Percentiles rank a stretch among this genome's conserved stretches.
phyloP scores from a whole-genome alignment of 352 stramenopile genomes.

The Phytophthora cajani region DNA sequence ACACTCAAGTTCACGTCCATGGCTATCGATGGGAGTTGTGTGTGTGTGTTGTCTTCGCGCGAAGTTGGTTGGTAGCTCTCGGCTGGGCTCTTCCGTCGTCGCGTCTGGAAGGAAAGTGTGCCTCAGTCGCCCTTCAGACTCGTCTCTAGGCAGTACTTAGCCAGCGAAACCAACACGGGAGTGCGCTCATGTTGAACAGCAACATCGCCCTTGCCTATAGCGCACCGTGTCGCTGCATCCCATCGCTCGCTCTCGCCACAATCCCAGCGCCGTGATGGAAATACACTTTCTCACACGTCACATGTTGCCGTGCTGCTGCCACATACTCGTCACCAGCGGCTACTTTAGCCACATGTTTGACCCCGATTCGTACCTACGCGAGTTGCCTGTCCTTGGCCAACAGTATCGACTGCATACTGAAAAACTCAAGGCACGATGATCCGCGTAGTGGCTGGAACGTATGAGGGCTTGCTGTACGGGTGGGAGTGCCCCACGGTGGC shows the following conservation, averaged over 20 bases:
- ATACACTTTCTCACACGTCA: constrained; percentile 52
- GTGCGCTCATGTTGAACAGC: constrained; percentile 13
- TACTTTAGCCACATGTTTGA: constrained; percentile 10
- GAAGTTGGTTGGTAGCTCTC: constrained; percentile 4
- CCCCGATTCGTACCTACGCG: constrained; percentile 44
- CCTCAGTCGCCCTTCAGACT: background rate
- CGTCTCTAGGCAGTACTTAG: constrained; percentile 13
- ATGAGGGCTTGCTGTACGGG: constrained; percentile 87
- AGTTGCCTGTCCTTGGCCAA: constrained; percentile 30
- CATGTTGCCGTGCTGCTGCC: constrained; percentile 36
- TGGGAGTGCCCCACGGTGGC: constrained; percentile 66
- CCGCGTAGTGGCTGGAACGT: constrained; percentile 85
- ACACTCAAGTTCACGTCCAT: constrained; percentile 59
- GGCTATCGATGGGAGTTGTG: constrained; percentile 1
- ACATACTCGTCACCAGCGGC: constrained; percentile 24
- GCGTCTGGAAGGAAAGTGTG: constrained; percentile 35
- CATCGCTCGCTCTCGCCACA: constrained; percentile 10
- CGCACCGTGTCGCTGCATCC: constrained; percentile 17
- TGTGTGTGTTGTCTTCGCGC: constrained; percentile 6
- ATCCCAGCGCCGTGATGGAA: constrained; percentile 29
- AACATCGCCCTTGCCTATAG: constrained; percentile 12
- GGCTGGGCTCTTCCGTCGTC: constrained; percentile 23
- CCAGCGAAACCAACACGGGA: constrained; percentile 31
- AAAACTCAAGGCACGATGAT: constrained; percentile 49
- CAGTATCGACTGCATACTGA: constrained; percentile 25